Evolutionary conservation across 371 early-diverging fungal species (phyloP), one percentile per base, ranked within the genome.

Genomic region (Choanephora cucurbitarum): DNA sequence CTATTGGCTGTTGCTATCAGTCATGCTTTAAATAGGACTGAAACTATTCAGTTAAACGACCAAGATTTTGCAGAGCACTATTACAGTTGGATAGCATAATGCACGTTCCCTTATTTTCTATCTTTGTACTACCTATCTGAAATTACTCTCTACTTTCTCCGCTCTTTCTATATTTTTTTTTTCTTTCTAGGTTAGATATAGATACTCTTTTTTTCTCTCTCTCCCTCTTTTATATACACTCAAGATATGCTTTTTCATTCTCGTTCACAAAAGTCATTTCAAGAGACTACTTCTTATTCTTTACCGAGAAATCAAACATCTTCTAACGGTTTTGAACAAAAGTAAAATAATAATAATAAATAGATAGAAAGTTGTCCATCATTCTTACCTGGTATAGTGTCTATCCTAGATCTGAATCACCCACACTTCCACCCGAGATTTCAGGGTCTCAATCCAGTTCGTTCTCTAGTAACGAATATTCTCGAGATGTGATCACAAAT

Each of bases 381-480:
- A n/a, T n/a, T n/a, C 21, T 33, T 31, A 21, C 2, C 34, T 18
- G 8, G 22, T 23, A 14, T 22, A 50, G 23, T 23, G 23, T 23
- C 21, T 49, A 42, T 48, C 64, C 67, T 33, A 55, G 68, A 51
- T 62, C 73, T 10, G 73, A 72, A 54, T 72, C 73, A 18, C 73
- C 73, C 34, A 72, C 73, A 4, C 44, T 72, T n/a, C 73, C 73
- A n/a, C 65, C 63, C 9, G 72, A 71, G 33, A 49, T 9, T 14
- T 31, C 19, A 14, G 14, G n/a, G 9, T 37, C 15, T n/a, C 39
- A 50, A n/a, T n/a, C 51, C 21, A 50, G 37, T 8, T 40, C 51
- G 6, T 40, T 39, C 21, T 39, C 21, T 37, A 15, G 10, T 10
- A 50, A 50, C 15, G 51, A 50, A n/a, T 23, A 40, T 24, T 17